These are phyloP conservation scores for Leccinum solheimii DNA, from an alignment of 1,284 basidiomycete species.

Conservation along the genomic window DNA sequence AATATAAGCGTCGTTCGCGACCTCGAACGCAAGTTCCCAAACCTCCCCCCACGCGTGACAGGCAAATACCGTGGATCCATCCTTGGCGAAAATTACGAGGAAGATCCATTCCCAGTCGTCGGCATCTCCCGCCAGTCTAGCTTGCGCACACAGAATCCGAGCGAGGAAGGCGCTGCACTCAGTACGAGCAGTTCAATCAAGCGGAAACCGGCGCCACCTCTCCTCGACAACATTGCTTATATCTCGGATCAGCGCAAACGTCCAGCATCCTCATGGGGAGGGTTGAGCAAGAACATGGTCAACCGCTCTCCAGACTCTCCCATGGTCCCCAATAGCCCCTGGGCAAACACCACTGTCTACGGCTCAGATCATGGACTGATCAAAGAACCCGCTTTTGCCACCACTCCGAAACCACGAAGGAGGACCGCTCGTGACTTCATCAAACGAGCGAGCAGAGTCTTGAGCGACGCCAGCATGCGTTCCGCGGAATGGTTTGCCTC, in stretches of 20 bases:
- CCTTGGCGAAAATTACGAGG: conserved; percentile 27
- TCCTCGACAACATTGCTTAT: conserved; percentile 19
- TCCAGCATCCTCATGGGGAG: conserved; percentile 27
- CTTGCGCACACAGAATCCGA: conserved; percentile 9
- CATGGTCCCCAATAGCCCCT: conserved; percentile 5
- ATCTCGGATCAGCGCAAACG: conserved; percentile 10
- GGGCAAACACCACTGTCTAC: conserved; percentile 2
- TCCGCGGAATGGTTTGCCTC: conserved; percentile 36
- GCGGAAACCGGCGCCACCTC: conserved; percentile 34
- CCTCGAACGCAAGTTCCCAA: conserved; percentile 54
- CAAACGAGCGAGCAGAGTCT: conserved; percentile 25
- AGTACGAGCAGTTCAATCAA: conserved; percentile 29
- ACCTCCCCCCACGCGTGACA: conserved; percentile 42
- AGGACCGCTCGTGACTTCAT: conserved; percentile 20
- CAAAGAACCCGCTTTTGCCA: conserved; percentile 11
- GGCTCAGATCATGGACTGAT: not conserved
- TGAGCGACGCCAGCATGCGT: conserved; percentile 33
- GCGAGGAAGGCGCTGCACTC: conserved; percentile 20
- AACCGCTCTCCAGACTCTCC: conserved; percentile 6
- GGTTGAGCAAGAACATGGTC: conserved; percentile 14
- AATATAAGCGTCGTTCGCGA: conserved; percentile 46
- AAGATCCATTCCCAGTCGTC: conserved; percentile 30
- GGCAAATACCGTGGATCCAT: conserved; percentile 36
- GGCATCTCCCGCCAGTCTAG: conserved; percentile 32
- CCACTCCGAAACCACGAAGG: conserved; percentile 18